Percentiles rank a stretch among this genome's conserved stretches.
Conservation (phyloP, 1,284 basidiomycete species). For the Trichosporon sp. region DNA sequence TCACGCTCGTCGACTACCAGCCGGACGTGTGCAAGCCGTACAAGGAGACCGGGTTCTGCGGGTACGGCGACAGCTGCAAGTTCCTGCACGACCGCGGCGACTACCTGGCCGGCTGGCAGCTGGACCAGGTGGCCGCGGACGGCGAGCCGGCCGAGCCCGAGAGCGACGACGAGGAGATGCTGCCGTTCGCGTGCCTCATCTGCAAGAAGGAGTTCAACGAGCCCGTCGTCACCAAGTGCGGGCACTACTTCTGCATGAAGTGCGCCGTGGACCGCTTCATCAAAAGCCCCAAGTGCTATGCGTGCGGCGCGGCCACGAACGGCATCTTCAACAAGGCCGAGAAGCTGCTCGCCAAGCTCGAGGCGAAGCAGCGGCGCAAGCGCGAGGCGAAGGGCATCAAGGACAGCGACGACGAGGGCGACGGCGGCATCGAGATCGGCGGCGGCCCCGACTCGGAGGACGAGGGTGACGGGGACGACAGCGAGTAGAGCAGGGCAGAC, state of each 20-base stretch:
- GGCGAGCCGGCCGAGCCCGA: slow-evolving; percentile 55
- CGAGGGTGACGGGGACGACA: slow-evolving; percentile 6
- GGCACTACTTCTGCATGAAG: slow-evolving; percentile 91
- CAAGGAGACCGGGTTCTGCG: slow-evolving; percentile 99
- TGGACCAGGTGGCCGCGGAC: slow-evolving; percentile 58
- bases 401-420: slow-evolving; percentile 32
- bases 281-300: slow-evolving; percentile 92
- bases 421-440: slow-evolving; percentile 45
- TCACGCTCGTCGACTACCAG: slow-evolving; percentile 96
- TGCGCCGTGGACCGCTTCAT: slow-evolving; percentile 87
- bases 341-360: slow-evolving; percentile 49
- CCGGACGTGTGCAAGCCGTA: slow-evolving; percentile 99
- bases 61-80: slow-evolving; percentile 98
- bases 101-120: slow-evolving; percentile 96
- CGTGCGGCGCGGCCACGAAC: slow-evolving; percentile 85
- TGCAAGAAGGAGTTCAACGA: slow-evolving; percentile 93
- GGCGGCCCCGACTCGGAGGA: slow-evolving; percentile 57
- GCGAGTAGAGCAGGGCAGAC: slow-evolving; percentile 13
- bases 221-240: slow-evolving; percentile 91
- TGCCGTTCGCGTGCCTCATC: slow-evolving; percentile 95
- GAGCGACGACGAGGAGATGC: slow-evolving; percentile 69
- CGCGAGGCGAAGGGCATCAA: slow-evolving; percentile 35
- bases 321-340: slow-evolving; percentile 66
- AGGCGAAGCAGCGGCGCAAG: slow-evolving; percentile 42
- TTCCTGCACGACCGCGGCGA: slow-evolving; percentile 74